These are phyloP conservation scores for Polysphondylium violaceum DNA, from an alignment of 78 protist species.

Conservation along the genomic window DNA sequence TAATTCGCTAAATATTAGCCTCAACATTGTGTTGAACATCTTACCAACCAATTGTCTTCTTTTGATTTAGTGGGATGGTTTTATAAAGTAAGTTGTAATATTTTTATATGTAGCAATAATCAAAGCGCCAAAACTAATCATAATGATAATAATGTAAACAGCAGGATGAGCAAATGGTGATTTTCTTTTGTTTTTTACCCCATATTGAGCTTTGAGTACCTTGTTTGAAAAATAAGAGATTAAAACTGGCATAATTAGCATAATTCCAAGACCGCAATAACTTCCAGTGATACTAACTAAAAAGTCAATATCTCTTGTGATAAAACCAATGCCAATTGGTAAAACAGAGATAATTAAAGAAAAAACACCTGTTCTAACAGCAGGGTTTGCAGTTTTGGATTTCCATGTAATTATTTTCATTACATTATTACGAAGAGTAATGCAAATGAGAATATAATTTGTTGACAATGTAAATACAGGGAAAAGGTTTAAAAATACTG, in stretches of 20 bases:
- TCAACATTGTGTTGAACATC: no score
- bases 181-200: constrained; percentile 1
- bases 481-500: constrained; percentile 69
- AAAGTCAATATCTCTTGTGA: constrained; percentile 38
- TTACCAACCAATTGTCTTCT: no score
- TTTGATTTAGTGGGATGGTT: no score
- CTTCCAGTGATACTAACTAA: constrained; percentile 82
- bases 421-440: constrained; percentile 85
- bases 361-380: constrained; percentile 21
- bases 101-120: constrained; percentile 14
- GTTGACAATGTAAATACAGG: constrained; percentile 88
- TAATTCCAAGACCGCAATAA: constrained; percentile 84
- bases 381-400: constrained; percentile 1
- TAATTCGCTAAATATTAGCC: no score
- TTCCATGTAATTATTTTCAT: constrained; percentile 50
- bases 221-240: constrained; percentile 67
- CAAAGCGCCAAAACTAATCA: constrained; percentile 35
- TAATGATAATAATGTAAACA: constrained; percentile 29
- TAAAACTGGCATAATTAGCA: constrained; percentile 82
- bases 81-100: constrained; percentile 12
- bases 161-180: constrained; percentile 29
- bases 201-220: neutral
- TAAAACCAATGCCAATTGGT: constrained; percentile 71
- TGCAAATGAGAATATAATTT: constrained; percentile 86
- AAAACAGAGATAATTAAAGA: constrained; percentile 43